A percentile compares a stretch with the other conserved stretches of the same genome.
These are phyloP conservation scores for Oidiodendron maius DNA, from an alignment of 495 filamentous ascomycete genomes.

Conservation along the genomic window DNA sequence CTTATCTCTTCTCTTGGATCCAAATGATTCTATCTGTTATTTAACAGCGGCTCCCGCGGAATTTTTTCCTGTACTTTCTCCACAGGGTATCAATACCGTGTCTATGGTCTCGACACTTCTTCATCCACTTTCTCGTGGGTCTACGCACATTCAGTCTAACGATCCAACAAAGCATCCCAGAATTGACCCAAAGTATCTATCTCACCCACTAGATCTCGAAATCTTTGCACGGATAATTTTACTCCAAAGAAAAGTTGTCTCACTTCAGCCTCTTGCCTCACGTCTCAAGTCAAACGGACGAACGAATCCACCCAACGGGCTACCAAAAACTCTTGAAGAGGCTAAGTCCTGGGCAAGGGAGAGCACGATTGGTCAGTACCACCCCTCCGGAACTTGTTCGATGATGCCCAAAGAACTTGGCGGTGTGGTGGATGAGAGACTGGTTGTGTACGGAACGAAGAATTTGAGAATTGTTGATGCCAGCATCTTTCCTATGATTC, in stretches of 20 bases:
- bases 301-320: slow-evolving; percentile 13
- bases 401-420: slow-evolving; percentile 24
- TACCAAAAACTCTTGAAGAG: slow-evolving; percentile 18
- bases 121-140: slow-evolving; percentile 50
- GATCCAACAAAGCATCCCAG: slow-evolving; percentile 28
- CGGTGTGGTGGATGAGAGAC: slow-evolving; percentile 43
- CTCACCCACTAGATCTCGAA: slow-evolving; percentile 44
- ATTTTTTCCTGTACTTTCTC: slow-evolving; percentile 1
- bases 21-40: too few relatives aligned
- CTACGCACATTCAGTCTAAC: slow-evolving; percentile 41
- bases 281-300: slow-evolving; percentile 32
- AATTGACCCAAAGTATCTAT: slow-evolving; percentile 49
- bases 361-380: slow-evolving; percentile 29
- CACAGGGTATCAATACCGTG: neutral
- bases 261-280: slow-evolving; percentile 29
- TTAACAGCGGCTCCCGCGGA: neutral
- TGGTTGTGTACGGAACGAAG: slow-evolving; percentile 46
- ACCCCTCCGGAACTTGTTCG: slow-evolving; percentile 24
- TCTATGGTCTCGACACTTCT: slow-evolving; percentile 2
- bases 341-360: slow-evolving; percentile 25
- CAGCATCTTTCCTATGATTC: slow-evolving; percentile 48
- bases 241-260: slow-evolving; percentile 33
- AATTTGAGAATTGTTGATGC: slow-evolving; percentile 57
- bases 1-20: too few relatives aligned
- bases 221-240: slow-evolving; percentile 35